A percentile compares a stretch with the other conserved stretches of the same genome.
These are phyloP conservation scores for Salicornia ramosissima DNA, from an alignment of 148 eudicot genomes.

Conservation along the genomic window DNA sequence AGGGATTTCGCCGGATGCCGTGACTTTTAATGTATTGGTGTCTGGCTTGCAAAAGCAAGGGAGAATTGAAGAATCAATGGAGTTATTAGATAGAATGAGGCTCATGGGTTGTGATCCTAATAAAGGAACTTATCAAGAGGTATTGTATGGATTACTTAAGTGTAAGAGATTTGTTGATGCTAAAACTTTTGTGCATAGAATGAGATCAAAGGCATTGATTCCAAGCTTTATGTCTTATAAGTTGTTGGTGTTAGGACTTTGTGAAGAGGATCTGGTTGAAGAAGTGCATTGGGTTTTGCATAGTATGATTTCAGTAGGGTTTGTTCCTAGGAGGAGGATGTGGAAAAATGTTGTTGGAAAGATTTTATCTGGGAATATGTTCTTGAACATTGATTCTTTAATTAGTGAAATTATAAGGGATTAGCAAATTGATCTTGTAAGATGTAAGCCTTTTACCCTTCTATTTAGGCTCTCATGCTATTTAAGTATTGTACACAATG, in stretches of 20 bases:
- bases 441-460: neutral
- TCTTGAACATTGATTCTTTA: neutral
- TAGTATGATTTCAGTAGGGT: slow-evolving; percentile 60
- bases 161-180: slow-evolving; percentile 49
- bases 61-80: slow-evolving; percentile 59
- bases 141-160: slow-evolving; percentile 65
- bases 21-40: slow-evolving; percentile 58
- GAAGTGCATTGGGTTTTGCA: slow-evolving; percentile 75
- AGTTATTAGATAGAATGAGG: slow-evolving; percentile 53
- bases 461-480: neutral
- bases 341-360: slow-evolving; percentile 53
- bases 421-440: neutral
- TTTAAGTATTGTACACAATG: neutral
- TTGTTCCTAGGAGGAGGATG: slow-evolving; percentile 63
- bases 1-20: slow-evolving; percentile 51
- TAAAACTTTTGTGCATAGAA: slow-evolving; percentile 39
- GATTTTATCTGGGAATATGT: slow-evolving; percentile 20
- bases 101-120: slow-evolving; percentile 72
- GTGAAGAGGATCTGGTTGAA: slow-evolving; percentile 38
- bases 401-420: slow-evolving; percentile 23
- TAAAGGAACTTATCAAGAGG: slow-evolving; percentile 66
- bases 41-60: slow-evolving; percentile 60
- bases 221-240: slow-evolving; percentile 80
- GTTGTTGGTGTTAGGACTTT: slow-evolving; percentile 50
- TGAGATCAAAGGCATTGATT: slow-evolving; percentile 43